phyloP scores from a whole-genome alignment of 768 basidiomycete genomes.

The Stropharia rugosoannulata region DNA sequence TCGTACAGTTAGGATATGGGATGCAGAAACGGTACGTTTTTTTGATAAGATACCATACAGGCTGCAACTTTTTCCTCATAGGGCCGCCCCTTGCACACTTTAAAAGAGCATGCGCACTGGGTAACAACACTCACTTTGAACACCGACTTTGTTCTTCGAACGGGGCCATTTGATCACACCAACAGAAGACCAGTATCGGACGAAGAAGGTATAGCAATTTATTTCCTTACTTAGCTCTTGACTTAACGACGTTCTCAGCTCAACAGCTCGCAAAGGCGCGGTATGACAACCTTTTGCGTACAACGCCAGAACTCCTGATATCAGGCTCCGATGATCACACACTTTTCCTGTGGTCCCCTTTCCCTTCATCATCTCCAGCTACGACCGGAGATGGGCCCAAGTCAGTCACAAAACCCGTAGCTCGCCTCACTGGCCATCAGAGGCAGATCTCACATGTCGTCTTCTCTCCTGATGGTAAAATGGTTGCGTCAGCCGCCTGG shows the following conservation, averaged over 20 bases:
- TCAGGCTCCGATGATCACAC: slow-evolving; percentile 99
- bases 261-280: slow-evolving; percentile 74
- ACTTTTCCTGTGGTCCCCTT: slow-evolving; percentile 91
- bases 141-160: slow-evolving; percentile 92
- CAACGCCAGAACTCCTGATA: slow-evolving; percentile 80
- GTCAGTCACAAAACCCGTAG: slow-evolving; percentile 39
- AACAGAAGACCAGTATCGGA: slow-evolving; percentile 77
- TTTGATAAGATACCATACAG: background rate
- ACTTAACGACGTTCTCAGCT: slow-evolving; percentile 40
- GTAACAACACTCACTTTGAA: slow-evolving; percentile 95
- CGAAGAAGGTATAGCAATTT: slow-evolving; percentile 62
- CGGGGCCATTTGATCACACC: slow-evolving; percentile 92
- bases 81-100: slow-evolving; percentile 80
- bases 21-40: slow-evolving; percentile 63
- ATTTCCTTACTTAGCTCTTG: background rate
- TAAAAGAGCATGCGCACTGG: slow-evolving; percentile 98
- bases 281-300: slow-evolving; percentile 68
- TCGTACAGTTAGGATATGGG: slow-evolving; percentile 93
- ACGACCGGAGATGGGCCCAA: slow-evolving; percentile 9
- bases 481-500: slow-evolving; percentile 89
- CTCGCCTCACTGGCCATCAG: slow-evolving; percentile 92
- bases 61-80: slow-evolving; percentile 26
- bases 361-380: slow-evolving; percentile 44
- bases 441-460: slow-evolving; percentile 92
- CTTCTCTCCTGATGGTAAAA: slow-evolving; percentile 92